Conservation (phyloP, 2,329 filamentous ascomycete species). For the Aspergillus amoenus region DNA sequence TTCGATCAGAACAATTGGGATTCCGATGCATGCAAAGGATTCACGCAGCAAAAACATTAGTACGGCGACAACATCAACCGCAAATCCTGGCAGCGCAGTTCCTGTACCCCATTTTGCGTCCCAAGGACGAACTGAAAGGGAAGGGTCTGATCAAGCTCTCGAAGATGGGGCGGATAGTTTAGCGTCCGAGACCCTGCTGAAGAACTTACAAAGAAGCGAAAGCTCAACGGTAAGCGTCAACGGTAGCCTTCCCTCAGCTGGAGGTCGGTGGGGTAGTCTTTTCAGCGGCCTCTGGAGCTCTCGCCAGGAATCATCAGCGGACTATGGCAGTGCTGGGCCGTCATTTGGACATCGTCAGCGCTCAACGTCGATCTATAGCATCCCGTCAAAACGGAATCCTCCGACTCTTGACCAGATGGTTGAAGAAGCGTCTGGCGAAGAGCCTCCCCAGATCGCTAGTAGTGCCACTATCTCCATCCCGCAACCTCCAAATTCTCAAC, state of each 20-base stretch:
- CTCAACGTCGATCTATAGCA: conserved; percentile 28
- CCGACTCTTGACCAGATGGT: conserved; percentile 37
- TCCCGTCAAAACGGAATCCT: conserved; percentile 24
- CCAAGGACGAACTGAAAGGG: conserved; percentile 31
- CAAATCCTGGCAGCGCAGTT: conserved; percentile 50
- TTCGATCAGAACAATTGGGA: conserved; percentile 41
- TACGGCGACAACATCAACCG: conserved; percentile 53
- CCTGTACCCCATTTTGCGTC: conserved; percentile 55
- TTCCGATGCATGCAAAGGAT: conserved; percentile 50
- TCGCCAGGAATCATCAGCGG: conserved; percentile 49
- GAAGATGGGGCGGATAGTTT: conserved; percentile 41
- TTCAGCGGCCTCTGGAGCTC: conserved; percentile 57
- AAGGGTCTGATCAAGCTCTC: conserved; percentile 23
- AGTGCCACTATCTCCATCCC: conserved; percentile 40
- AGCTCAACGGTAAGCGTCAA: conserved; percentile 48
- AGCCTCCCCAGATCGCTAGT: conserved; percentile 22
- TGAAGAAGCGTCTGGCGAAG: conserved; percentile 27
- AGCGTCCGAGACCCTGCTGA: conserved; percentile 56
- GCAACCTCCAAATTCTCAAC: conserved; percentile 21
- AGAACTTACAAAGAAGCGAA: conserved; percentile 54
- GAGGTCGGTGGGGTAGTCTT: conserved; percentile 56
- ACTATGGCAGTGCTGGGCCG: conserved; percentile 28
- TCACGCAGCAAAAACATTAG: conserved; percentile 47
- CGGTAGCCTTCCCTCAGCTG: conserved; percentile 47
- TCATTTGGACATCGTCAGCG: conserved; percentile 27